A percentile compares a stretch with the other conserved stretches of the same genome.
These are phyloP conservation scores for Phanerochaete carnosa DNA, from an alignment of 768 basidiomycete species.

Conservation along the genomic window DNA sequence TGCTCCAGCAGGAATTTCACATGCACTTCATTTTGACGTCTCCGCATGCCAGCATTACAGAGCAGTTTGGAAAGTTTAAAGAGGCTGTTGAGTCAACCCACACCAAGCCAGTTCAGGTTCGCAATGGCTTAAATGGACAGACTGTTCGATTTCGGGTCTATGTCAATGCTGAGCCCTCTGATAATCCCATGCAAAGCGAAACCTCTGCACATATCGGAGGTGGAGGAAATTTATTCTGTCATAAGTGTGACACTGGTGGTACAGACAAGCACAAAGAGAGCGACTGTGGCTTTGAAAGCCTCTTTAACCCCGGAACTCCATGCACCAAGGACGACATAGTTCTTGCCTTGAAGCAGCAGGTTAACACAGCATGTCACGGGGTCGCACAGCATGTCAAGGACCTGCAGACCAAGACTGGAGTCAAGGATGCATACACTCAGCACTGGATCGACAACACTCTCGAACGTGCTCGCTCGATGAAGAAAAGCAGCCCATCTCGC, in stretches of 20 bases:
- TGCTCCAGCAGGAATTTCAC: conserved; percentile 16
- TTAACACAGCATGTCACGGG: conserved; percentile 6
- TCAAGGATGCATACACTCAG: conserved; percentile 19
- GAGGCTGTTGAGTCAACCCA: conserved; percentile 28
- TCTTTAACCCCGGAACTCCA: background rate
- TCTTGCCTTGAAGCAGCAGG: background rate
- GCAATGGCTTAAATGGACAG: too few relatives aligned
- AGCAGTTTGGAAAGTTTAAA: conserved; percentile 13
- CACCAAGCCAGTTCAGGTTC: conserved; percentile 28
- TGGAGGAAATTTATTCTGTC: too few relatives aligned
- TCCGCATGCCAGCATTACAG: conserved; percentile 7
- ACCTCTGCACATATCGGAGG: too few relatives aligned
- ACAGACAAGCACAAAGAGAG: too few relatives aligned
- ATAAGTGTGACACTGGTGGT: too few relatives aligned
- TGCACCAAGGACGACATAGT: conserved; percentile 2
- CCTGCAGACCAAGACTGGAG: conserved; percentile 15
- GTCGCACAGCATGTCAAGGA: conserved; percentile 6
- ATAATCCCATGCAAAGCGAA: too few relatives aligned
- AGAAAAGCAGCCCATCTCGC: background rate
- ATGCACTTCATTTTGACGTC: conserved; percentile 16
- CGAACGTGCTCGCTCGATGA: conserved; percentile 4
- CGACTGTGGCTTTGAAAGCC: background rate
- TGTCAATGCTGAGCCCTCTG: too few relatives aligned
- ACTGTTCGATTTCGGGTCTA: too few relatives aligned
- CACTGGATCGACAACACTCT: conserved; percentile 14